Evolutionary conservation across 805 yeast genomes (phyloP), one percentile per base, ranked within the genome.

Genomic region (Candida loeiensis): DNA sequence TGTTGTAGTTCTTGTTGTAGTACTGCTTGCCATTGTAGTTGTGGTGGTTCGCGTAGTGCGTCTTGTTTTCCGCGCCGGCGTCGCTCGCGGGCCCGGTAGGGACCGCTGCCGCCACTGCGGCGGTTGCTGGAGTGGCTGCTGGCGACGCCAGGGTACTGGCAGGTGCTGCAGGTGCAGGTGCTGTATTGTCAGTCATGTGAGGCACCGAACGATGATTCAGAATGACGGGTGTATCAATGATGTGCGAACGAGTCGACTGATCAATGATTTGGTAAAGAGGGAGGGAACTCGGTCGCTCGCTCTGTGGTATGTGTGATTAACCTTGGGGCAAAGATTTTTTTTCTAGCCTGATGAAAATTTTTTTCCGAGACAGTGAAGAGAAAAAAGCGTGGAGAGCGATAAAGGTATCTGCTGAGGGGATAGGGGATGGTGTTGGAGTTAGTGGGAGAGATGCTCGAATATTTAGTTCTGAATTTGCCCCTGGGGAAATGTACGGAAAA

Each of bases 1-100:
- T 36, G 45, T 48, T 50, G 36, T 50, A 45, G 32, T 43, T 42
- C 40, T 50, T 49, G 41, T 51, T 48, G 44, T 52, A 49, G 43
- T 40, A 36, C 30, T 44, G 35, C 26, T 43, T 37, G 31, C 28
- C 30, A 34, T 33, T 36, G 34, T 48, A 45, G 17, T 37, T 19
- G 33, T 34, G 25, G 21, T 41, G 34, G 27, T 34, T 28, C 11
- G 33, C 25, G 27, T 24, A 35, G 43, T 34, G 40, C 27, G 40
- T 16, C 32, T 28, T 41, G 40, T 19, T 32, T 17, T 13, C 20
- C 11, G 39, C 39, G 18, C 34, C 39, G 35, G 40, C 31, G 19
- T 31, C 39, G 15, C 39, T 34, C 30, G 48, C 27, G 27, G 38
- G 19, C 16, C 31, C 45, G 20, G 43, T 16, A 16, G 33, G 33